phyloP scores from a whole-genome alignment of 1,139 yeast species.

The Candida sanyaensis region DNA sequence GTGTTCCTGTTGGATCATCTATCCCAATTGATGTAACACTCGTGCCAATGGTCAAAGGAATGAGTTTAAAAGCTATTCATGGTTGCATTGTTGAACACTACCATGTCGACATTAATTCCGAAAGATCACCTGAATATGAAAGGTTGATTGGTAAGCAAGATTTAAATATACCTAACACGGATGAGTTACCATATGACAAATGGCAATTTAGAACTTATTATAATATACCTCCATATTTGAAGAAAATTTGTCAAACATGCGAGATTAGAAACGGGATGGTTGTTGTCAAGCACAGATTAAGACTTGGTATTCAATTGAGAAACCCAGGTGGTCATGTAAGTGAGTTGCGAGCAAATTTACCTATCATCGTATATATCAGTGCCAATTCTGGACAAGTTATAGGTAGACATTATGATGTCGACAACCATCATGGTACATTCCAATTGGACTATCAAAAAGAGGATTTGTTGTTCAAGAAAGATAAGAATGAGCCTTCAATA shows the following conservation, averaged over 20 bases:
- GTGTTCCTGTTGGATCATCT: conserved; percentile 60
- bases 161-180: conserved; percentile 26
- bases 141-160: conserved; percentile 32
- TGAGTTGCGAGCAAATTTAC: conserved; percentile 69
- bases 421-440: conserved; percentile 51
- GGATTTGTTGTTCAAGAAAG: conserved; percentile 37
- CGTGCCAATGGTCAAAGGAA: conserved; percentile 62
- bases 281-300: conserved; percentile 61
- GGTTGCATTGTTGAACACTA: conserved; percentile 58
- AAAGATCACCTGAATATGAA: conserved; percentile 46
- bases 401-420: conserved; percentile 55
- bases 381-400: conserved; percentile 51
- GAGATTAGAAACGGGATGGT: conserved; percentile 49
- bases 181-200: conserved; percentile 41
- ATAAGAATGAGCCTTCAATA: conserved; percentile 13
- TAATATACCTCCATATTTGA: conserved; percentile 53
- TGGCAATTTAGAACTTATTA: conserved; percentile 53
- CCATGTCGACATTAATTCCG: conserved; percentile 32
- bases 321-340: conserved; percentile 67
- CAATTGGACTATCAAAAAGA: conserved; percentile 34
- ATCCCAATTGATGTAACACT: conserved; percentile 54
- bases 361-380: conserved; percentile 59
- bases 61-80: conserved; percentile 46
- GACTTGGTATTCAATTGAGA: conserved; percentile 54
- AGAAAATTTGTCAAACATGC: conserved; percentile 60